phyloP scores from a whole-genome alignment of 441 rosid species.

The Bocquillonia castaneifolia region DNA sequence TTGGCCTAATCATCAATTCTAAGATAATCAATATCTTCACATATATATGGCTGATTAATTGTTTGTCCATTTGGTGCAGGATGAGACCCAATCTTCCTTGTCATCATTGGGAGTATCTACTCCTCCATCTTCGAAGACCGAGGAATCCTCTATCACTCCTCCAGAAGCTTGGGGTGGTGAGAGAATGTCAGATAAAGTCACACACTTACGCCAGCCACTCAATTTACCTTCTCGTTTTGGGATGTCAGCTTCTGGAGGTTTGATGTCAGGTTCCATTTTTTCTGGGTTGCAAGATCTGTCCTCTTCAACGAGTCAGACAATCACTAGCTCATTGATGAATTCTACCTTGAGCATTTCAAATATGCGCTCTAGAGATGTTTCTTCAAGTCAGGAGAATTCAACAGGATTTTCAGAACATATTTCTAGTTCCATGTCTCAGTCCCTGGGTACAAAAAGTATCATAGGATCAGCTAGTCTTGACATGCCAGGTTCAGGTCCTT shows the following conservation, averaged over 20 bases:
- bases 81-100: slow-evolving; percentile 48
- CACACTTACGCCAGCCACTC: slow-evolving; percentile 46
- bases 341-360: slow-evolving; percentile 39
- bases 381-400: slow-evolving; percentile 42
- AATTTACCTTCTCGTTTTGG: slow-evolving; percentile 70
- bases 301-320: slow-evolving; percentile 47
- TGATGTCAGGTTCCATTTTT: slow-evolving; percentile 54
- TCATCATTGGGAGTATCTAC: slow-evolving; percentile 40
- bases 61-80: slow-evolving; percentile 39
- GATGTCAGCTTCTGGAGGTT: slow-evolving; percentile 42
- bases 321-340: slow-evolving; percentile 37
- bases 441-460: slow-evolving; percentile 45
- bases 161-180: slow-evolving; percentile 99
- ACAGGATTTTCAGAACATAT: slow-evolving; percentile 51
- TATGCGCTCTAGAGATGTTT: slow-evolving; percentile 47
- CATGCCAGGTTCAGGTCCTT: slow-evolving; percentile 46
- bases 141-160: slow-evolving; percentile 75
- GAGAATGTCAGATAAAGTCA: slow-evolving; percentile 56
- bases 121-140: slow-evolving; percentile 65
- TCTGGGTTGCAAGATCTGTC: slow-evolving; percentile 63
- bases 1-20: slow-evolving; percentile 4
- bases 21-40: slow-evolving; percentile 1
- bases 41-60: slow-evolving; percentile 1
- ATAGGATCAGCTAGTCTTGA: slow-evolving; percentile 49
- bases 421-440: slow-evolving; percentile 46